Percentiles rank a stretch among this genome's conserved stretches.
Evolutionary conservation across 2,329 filamentous ascomycete species (phyloP).

Genomic region (Exophiala mesophila): DNA sequence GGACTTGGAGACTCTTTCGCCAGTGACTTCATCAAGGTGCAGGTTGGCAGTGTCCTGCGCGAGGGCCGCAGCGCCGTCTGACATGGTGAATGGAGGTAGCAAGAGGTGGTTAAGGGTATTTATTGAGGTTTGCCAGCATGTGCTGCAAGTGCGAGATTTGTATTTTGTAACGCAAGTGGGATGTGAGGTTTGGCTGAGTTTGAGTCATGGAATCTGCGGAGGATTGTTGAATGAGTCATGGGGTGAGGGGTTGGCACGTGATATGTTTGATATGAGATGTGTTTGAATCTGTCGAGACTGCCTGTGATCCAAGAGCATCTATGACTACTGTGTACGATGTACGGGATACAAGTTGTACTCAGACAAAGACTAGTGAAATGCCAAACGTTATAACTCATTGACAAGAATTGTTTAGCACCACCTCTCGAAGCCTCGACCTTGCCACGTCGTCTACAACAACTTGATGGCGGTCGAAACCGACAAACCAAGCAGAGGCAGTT

Average conservation of each 20-base stretch:
- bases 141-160: too few species aligned
- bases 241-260: too few species aligned
- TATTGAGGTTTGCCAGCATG: too few species aligned
- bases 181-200: background rate
- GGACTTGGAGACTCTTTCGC: constrained; percentile 77
- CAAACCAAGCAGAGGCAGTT: constrained; percentile 35
- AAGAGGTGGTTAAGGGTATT: background rate
- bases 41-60: constrained; percentile 57
- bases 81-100: constrained; percentile 11
- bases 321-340: too few species aligned
- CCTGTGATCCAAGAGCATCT: too few species aligned
- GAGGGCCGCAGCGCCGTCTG: constrained; percentile 36
- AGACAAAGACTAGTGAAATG: too few species aligned
- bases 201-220: constrained; percentile 1
- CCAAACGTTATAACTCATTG: too few species aligned
- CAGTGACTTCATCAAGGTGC: constrained; percentile 86
- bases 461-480: constrained; percentile 15
- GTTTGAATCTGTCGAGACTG: too few species aligned
- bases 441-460: constrained; percentile 17
- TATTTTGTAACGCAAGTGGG: background rate
- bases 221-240: constrained; percentile 1
- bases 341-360: too few species aligned
- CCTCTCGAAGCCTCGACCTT: too few species aligned
- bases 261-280: too few species aligned
- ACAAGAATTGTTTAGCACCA: too few species aligned